phyloP scores from a whole-genome alignment of 495 filamentous ascomycete genomes.

The Neurospora sp. region DNA sequence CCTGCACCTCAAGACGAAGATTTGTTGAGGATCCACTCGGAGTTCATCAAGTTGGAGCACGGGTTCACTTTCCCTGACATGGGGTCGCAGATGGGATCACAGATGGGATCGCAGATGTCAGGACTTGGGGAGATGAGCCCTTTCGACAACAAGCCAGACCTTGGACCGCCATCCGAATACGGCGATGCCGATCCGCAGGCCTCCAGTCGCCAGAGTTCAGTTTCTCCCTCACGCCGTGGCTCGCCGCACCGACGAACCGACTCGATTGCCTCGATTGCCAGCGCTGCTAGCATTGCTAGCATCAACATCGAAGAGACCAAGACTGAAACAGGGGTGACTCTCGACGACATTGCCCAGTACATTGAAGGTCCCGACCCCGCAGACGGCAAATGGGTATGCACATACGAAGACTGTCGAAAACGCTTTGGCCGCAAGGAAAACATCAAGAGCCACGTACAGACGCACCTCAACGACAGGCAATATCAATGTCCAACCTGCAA shows the following conservation, averaged over 20 bases:
- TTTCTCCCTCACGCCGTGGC: conserved; percentile 18
- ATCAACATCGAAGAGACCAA: conserved; percentile 47
- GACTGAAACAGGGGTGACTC: conserved; percentile 64
- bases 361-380: conserved; percentile 69
- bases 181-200: not conserved
- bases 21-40: conserved; percentile 40
- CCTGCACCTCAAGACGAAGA: conserved; percentile 45
- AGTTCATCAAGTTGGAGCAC: conserved; percentile 41
- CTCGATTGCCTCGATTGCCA: conserved; percentile 37
- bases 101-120: conserved; percentile 20
- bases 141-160: conserved; percentile 28
- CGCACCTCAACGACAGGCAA: conserved; percentile 89
- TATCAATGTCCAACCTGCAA: conserved; percentile 80
- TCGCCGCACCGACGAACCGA: conserved; percentile 38
- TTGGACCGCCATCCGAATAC: conserved; percentile 12
- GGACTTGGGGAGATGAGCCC: conserved; percentile 11
- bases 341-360: conserved; percentile 76
- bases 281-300: conserved; percentile 43
- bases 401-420: conserved; percentile 70
- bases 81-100: conserved; percentile 20
- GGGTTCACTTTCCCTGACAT: conserved; percentile 28
- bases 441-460: conserved; percentile 95
- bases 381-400: conserved; percentile 77
- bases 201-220: not conserved
- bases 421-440: conserved; percentile 91